Evolutionary conservation across 306 rosid species (phyloP), one percentile per base, ranked within the genome.

Genomic region (Trifolium fragiferum): DNA sequence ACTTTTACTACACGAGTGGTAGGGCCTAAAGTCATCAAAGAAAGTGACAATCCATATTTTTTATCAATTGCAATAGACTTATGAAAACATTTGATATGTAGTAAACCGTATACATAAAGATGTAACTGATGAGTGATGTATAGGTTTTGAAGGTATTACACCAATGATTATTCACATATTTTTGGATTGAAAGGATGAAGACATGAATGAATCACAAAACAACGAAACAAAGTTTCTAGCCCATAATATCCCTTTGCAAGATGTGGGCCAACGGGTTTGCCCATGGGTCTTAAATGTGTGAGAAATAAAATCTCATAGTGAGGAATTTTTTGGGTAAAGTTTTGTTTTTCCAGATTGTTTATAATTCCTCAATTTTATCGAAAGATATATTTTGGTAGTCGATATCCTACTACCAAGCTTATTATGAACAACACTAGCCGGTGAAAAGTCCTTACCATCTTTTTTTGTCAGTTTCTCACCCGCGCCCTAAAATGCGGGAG

Each of bases 1-100:
- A 65, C 49, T 43, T 64, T 33, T 38, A 38, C 23, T 53, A 75
- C 63, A 75, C 58, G 66, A 38, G 61, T 57, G 57, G 44, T 61
- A 60, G 61, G 35, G 21, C 10, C 20, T 10, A 46, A 32, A 51
- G 66, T 66, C 79, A 64, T 41, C 73, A 50, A 20, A 76, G 72
- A 57, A 55, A 27, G 18, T 66, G 60, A 76, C 47, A 41, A 19
- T 43, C 60, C 60, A 53, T 9, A 53, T 9, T 53, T 27, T 53
- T 53, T 8, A 53, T 53, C 59, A 53, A 19, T 19, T 19, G 60
- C 14, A 19, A 53, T 53, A 19, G 23, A 19, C 30, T 53, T 3
- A 53, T 50, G 55, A 50, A 21, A 53, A 19, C 6, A 53, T 19
- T 0, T 18, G 23, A 19, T 19, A 53, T 53, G 19, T 5, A 9